Conservation (phyloP, 2,329 filamentous ascomycete genomes). For the Gliomastix tumulicola region DNA sequence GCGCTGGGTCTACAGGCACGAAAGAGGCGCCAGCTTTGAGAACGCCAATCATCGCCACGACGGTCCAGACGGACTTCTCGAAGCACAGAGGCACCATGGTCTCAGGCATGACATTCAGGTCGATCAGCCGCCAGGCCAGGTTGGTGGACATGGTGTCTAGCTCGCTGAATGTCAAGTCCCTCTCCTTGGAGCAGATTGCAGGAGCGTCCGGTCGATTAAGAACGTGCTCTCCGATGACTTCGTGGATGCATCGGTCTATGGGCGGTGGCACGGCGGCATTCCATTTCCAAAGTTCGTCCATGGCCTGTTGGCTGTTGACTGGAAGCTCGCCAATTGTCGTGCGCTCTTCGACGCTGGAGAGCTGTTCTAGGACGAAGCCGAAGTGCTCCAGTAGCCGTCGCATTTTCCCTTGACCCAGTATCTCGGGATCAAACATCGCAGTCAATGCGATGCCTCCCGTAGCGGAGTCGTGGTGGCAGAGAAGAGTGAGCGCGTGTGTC, state of each 20-base stretch:
- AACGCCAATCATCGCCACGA: slow-evolving; percentile 10
- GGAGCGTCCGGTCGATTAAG: slow-evolving; percentile 13
- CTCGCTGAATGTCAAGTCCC: slow-evolving; percentile 8
- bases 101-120: slow-evolving; percentile 6
- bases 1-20: slow-evolving; percentile 9
- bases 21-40: slow-evolving; percentile 14
- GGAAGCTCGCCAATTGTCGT: not conserved
- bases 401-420: no score
- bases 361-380: not conserved
- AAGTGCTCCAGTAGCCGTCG: not conserved
- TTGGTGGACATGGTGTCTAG: slow-evolving; percentile 4
- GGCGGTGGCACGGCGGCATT: not conserved
- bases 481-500: slow-evolving; percentile 2
- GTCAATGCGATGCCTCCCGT: no score
- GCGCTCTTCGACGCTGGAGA: not conserved
- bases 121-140: not conserved
- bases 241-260: not conserved
- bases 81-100: slow-evolving; percentile 9
- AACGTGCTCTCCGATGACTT: not conserved
- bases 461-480: no score
- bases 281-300: not conserved
- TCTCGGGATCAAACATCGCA: no score
- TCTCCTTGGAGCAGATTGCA: slow-evolving; percentile 36
- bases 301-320: no score
- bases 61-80: slow-evolving; percentile 9